Base-by-base conservation (phyloP, 1,284 basidiomycete species). In the Lentinus polychrous region DNA sequence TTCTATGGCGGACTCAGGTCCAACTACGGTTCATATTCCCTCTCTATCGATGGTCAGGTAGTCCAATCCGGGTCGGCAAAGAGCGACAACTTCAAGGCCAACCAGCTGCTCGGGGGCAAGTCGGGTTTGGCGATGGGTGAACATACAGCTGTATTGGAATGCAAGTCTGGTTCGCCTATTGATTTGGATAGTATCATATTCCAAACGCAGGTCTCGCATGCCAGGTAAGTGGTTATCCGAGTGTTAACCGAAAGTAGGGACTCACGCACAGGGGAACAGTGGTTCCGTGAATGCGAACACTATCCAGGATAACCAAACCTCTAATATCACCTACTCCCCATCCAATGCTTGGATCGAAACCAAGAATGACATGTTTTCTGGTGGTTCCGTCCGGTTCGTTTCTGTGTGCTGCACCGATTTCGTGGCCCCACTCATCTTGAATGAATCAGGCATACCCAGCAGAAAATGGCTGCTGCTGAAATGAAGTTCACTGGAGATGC, bases 121-220 rank as follows among this genome's bases (percentile, higher is more conserved):
- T 62, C 67, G 20, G 69, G 69, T 15, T 59, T 80, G 42, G 33
- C 53, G 2, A 65, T 72, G 55, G 76, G 74, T 1, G 54, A 60
- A 31, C 78, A 80, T 59, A 74, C 68, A 2, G 73, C 68, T 8
- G 62, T 72, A 18, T 55, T 80, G 18, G 73, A 69, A 24, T 73
- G 68, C 50, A 69, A 66, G 0, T 72, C 70, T 10, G 65, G 63
- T 5, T 66, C 61, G 2, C 55, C 64, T 1, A 65, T 81, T 44
- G 78, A 80, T 56, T 66, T 81, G 50, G 79, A 80, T 55, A 66
- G 59, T 36, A 52, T 76, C 20, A 61, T 73, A 34, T 67, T 78
- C 43, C 63, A 72, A 49, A 69, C 67, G 7, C 64, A 64, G 49
- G 56, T 72, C 34, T 71, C 4, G 45, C 58, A 35, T 42, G 61